phyloP scores from a whole-genome alignment of 257 asterid genomes.

The Buddleja alternifolia region DNA sequence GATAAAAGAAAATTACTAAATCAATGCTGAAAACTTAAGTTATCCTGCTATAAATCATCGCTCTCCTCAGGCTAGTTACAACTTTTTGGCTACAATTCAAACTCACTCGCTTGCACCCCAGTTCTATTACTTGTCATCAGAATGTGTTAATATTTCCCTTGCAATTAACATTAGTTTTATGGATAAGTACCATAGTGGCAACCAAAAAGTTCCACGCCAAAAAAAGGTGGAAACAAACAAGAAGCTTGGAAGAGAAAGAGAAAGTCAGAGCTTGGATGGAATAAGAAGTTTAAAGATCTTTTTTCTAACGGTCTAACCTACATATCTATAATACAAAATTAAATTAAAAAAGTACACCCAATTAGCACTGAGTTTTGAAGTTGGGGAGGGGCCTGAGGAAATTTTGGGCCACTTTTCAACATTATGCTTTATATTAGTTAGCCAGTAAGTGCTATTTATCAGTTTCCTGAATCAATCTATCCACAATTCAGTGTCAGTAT shows the following conservation, averaged over 20 bases:
- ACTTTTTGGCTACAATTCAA: too few relatives aligned
- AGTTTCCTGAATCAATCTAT: conserved; percentile 11
- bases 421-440: background rate
- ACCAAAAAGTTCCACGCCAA: background rate
- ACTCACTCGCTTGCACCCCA: too few relatives aligned
- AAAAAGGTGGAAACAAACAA: background rate
- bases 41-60: too few relatives aligned
- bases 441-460: background rate
- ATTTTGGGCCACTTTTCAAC: background rate
- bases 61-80: too few relatives aligned
- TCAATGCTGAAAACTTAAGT: too few relatives aligned
- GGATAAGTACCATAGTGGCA: background rate
- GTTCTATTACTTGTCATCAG: too few relatives aligned
- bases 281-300: background rate
- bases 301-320: background rate
- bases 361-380: background rate
- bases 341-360: background rate
- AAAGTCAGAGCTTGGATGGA: conserved; percentile 8
- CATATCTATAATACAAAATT: background rate
- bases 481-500: conserved; percentile 10
- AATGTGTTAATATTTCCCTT: too few relatives aligned
- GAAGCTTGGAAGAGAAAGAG: background rate
- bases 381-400: background rate
- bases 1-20: too few relatives aligned
- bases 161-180: too few relatives aligned